A percentile compares a stretch with the other conserved stretches of the same genome.
phyloP scores from a whole-genome alignment of 2,329 filamentous ascomycete species.

The Sporothrix mexicana region DNA sequence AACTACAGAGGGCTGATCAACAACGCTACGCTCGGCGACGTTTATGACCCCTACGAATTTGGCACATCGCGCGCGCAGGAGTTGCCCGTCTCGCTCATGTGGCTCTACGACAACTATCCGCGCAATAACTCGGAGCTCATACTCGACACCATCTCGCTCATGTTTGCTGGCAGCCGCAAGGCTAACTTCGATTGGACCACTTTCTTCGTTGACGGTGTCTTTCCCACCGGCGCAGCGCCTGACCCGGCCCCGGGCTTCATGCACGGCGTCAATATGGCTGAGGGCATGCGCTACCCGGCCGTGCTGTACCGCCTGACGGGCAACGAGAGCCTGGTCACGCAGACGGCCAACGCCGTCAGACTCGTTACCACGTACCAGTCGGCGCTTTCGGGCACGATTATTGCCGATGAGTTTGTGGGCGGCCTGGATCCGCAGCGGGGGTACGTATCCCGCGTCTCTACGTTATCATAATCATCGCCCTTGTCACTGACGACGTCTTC shows the following conservation, averaged over 20 bases:
- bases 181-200: constrained; percentile 50
- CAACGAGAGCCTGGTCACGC: constrained; percentile 50
- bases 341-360: constrained; percentile 50
- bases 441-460: not conserved
- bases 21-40: constrained; percentile 30
- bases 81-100: constrained; percentile 41
- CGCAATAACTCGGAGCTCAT: constrained; percentile 39
- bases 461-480: not conserved
- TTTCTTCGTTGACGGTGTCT: constrained; percentile 47
- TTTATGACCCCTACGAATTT: constrained; percentile 37
- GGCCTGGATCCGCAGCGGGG: constrained; percentile 50
- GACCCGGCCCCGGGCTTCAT: constrained; percentile 46
- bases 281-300: constrained; percentile 54
- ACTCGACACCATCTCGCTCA: constrained; percentile 42
- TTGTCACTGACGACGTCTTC: not conserved
- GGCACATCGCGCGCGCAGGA: constrained; percentile 39
- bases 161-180: constrained; percentile 41
- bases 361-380: constrained; percentile 57
- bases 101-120: constrained; percentile 44
- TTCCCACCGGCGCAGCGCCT: constrained; percentile 44
- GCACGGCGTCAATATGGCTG: constrained; percentile 56
- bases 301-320: constrained; percentile 53
- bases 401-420: constrained; percentile 56
- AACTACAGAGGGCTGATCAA: constrained; percentile 37
- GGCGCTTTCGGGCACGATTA: constrained; percentile 53